Evolutionary conservation across 2,329 filamentous ascomycete species (phyloP).

Genomic region (Catunica adiposa): DNA sequence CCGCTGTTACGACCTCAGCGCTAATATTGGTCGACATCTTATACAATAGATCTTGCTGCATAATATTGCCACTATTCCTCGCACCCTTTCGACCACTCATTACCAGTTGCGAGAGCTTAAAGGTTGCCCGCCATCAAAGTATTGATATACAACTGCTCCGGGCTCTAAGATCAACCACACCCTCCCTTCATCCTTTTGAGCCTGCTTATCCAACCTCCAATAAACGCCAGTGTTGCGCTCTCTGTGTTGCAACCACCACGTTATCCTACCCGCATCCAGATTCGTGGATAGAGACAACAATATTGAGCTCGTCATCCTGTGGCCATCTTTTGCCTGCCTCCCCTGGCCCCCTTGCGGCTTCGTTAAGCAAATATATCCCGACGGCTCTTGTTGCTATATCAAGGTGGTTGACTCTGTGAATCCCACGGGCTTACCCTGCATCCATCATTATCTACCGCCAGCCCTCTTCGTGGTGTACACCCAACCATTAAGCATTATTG

Average conservation of each 20-base stretch:
- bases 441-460: background rate
- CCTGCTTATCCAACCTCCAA: background rate
- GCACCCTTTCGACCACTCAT: background rate
- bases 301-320: background rate
- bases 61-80: slow-evolving; percentile 1
- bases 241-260: background rate
- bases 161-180: background rate
- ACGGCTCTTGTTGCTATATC: background rate
- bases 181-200: background rate
- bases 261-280: background rate
- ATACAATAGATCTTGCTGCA: background rate
- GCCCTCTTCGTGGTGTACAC: background rate
- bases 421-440: background rate
- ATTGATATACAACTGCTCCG: background rate
- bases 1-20: background rate
- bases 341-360: background rate
- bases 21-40: background rate
- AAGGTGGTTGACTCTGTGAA: background rate
- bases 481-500: background rate
- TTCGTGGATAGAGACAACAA: background rate
- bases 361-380: background rate
- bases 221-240: background rate
- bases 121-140: background rate
- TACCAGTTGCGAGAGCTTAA: background rate
- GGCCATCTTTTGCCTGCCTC: background rate